Conservation (phyloP, 2,329 filamentous ascomycete genomes). For the Ceratocystis alfenasii region DNA sequence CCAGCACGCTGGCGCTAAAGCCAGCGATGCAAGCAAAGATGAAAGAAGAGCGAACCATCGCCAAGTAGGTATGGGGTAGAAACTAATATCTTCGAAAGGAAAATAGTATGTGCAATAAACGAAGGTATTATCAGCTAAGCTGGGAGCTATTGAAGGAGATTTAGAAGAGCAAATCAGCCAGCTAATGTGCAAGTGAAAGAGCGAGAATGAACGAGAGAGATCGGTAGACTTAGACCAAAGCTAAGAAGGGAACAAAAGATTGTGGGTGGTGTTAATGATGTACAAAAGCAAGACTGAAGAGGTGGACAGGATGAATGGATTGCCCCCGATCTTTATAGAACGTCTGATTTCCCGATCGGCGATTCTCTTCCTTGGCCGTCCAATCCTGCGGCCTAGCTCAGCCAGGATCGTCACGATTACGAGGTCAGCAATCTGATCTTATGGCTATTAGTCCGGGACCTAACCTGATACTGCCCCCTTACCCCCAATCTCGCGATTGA, state of each 20-base stretch:
- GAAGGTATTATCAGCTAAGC: not conserved
- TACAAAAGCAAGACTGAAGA: not conserved
- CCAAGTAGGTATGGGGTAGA: not conserved
- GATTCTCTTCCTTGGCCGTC: fast-evolving
- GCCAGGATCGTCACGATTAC: too few species aligned
- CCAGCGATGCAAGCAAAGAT: not conserved
- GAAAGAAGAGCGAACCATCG: not conserved
- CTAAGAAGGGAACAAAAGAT: not conserved
- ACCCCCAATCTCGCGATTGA: too few species aligned
- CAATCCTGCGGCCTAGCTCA: too few species aligned
- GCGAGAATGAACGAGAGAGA: not conserved
- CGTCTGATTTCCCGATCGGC: not conserved
- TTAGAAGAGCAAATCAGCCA: slow-evolving; percentile 3
- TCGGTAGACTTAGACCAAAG: not conserved
- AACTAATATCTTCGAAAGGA: not conserved
- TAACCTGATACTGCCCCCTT: too few species aligned
- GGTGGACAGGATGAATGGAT: not conserved
- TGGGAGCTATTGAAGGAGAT: not conserved
- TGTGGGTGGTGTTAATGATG: not conserved
- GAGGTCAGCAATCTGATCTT: too few species aligned
- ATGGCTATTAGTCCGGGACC: too few species aligned
- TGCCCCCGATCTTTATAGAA: not conserved
- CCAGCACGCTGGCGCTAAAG: not conserved
- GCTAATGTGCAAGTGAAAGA: not conserved
- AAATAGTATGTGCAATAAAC: not conserved